phyloP scores from a whole-genome alignment of 352 stramenopile species.

The Phytophthora multivora region DNA sequence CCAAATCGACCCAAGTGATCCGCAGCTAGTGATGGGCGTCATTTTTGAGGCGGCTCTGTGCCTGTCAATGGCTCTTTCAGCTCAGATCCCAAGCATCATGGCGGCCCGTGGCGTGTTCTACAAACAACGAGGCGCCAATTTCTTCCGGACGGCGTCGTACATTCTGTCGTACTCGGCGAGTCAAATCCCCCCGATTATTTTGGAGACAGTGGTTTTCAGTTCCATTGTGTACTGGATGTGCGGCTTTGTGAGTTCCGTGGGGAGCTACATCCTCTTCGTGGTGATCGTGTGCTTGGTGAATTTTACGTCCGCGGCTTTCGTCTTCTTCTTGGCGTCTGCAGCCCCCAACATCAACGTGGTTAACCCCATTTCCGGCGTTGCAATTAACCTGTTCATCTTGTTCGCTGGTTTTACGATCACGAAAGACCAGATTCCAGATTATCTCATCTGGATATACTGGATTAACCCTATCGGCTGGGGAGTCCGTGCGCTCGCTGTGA shows the following conservation, averaged over 20 bases:
- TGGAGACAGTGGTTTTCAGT: constrained; percentile 17
- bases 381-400: constrained; percentile 11
- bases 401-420: constrained; percentile 23
- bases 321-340: constrained; percentile 22
- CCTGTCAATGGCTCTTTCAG: constrained; percentile 14
- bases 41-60: constrained; percentile 22
- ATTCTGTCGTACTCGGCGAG: constrained; percentile 17
- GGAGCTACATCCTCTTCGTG: constrained; percentile 21
- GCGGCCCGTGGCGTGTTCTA: constrained; percentile 25
- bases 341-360: constrained; percentile 19
- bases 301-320: constrained; percentile 8
- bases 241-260: constrained; percentile 21
- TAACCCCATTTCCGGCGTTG: constrained; percentile 8
- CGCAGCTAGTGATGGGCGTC: constrained; percentile 18
- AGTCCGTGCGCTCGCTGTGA: constrained; percentile 22
- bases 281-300: constrained; percentile 16
- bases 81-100: constrained; percentile 19
- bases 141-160: constrained; percentile 25
- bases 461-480: constrained; percentile 23
- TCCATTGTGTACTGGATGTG: constrained; percentile 30
- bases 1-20: constrained; percentile 16
- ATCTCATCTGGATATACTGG: constrained; percentile 29
- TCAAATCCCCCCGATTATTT: constrained; percentile 14
- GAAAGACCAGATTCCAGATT: constrained; percentile 28
- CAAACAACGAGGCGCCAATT: constrained; percentile 22